These are phyloP conservation scores for Cenchrus fungigraminus DNA, from an alignment of 176 grass and related monocot genomes.

Conservation along the genomic window DNA sequence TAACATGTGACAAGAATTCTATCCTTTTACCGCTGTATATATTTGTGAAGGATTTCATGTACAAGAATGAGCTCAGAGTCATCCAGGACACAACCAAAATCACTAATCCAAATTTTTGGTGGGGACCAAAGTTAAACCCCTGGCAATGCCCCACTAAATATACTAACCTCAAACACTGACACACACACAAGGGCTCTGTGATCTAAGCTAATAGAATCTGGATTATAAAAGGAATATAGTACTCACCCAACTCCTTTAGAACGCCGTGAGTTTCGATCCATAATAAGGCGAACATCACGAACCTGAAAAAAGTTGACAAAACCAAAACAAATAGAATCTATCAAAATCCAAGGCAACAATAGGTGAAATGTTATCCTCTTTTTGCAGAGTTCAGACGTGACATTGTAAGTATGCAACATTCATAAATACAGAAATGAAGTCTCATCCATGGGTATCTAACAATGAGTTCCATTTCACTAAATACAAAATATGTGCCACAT, in stretches of 20 bases:
- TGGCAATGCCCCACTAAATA: too few relatives aligned
- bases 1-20: neutral
- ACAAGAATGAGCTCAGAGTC: neutral
- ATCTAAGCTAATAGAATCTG: neutral
- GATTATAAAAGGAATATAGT: conserved; percentile 1
- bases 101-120: neutral
- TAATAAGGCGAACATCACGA: conserved; percentile 96
- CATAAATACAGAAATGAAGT: neutral
- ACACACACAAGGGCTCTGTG: neutral
- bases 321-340: neutral
- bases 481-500: neutral
- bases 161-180: neutral
- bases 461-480: conserved; percentile 1
- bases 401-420: neutral
- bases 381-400: neutral
- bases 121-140: neutral
- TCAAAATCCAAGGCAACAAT: neutral
- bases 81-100: conserved; percentile 19
- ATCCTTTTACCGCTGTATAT: neutral
- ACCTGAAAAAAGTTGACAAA: conserved; percentile 57
- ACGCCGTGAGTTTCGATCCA: conserved; percentile 94
- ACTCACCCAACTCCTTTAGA: conserved; percentile 99
- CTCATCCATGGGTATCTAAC: neutral
- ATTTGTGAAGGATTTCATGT: conserved; percentile 6
- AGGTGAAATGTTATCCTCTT: conserved; percentile 5